Evolutionary conservation across 1,284 basidiomycete genomes (phyloP).

Genomic region (Marasmius tenuissimus): DNA sequence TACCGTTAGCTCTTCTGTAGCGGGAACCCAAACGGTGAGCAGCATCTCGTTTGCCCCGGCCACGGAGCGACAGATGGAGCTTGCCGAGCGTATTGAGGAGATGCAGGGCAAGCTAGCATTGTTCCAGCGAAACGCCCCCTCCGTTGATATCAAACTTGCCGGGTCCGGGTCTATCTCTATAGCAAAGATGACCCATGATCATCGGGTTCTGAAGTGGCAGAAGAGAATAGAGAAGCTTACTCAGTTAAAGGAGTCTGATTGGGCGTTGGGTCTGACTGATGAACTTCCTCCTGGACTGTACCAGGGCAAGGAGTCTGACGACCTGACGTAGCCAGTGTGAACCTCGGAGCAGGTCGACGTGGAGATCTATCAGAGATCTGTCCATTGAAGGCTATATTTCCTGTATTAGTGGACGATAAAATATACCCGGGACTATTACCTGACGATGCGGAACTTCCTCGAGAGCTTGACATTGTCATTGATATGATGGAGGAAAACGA

Average conservation of each 20-base stretch:
- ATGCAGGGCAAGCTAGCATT: slow-evolving; percentile 6
- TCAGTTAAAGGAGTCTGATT: not conserved
- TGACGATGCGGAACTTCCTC: no score
- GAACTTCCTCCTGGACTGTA: not conserved
- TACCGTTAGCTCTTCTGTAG: not conserved
- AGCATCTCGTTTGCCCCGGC: slow-evolving; percentile 8
- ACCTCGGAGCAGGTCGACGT: no score
- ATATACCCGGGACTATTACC: no score
- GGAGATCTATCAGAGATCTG: no score
- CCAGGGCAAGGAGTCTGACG: not conserved
- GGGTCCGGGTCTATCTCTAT: slow-evolving; percentile 5
- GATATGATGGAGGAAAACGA: no score
- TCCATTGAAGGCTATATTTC: no score
- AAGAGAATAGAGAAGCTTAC: not conserved
- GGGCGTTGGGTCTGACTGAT: not conserved
- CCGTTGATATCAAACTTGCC: not conserved
- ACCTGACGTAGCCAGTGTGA: no score
- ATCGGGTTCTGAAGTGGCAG: slow-evolving; percentile 8
- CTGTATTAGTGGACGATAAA: no score
- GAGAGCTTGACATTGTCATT: no score
- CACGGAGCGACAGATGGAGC: slow-evolving; percentile 14
- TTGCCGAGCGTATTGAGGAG: slow-evolving; percentile 12
- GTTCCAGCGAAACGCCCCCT: not conserved
- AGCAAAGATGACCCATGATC: slow-evolving; percentile 12
- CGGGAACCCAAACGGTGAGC: slow-evolving; percentile 8